A percentile compares a stretch with the other conserved stretches of the same genome.
Conservation (phyloP, 148 eudicot genomes). For the Beta vulgaris region DNA sequence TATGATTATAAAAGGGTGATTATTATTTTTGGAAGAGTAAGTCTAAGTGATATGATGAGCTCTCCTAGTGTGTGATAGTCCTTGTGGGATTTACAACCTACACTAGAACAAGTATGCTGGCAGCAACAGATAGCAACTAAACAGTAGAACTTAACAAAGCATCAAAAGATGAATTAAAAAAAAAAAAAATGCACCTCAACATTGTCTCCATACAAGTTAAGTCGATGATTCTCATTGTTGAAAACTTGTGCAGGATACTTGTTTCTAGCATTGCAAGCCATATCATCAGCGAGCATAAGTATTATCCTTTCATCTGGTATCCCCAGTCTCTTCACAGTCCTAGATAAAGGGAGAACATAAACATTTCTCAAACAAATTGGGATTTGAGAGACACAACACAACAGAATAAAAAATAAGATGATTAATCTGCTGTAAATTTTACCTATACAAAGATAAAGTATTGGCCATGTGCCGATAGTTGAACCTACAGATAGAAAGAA, state of each 20-base stretch:
- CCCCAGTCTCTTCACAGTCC: slow-evolving; percentile 94
- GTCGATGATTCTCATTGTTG: slow-evolving; percentile 94
- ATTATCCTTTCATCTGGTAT: slow-evolving; percentile 98
- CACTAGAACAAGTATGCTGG: neutral
- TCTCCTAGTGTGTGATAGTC: neutral
- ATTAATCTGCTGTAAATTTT: slow-evolving; percentile 2
- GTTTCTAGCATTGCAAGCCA: slow-evolving; percentile 98
- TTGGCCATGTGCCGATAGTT: slow-evolving; percentile 99
- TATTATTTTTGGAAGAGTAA: neutral
- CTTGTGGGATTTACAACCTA: neutral
- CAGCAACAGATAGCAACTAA: neutral
- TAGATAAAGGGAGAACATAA: slow-evolving; percentile 24
- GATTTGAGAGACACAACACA: slow-evolving; percentile 3
- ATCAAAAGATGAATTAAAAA: neutral
- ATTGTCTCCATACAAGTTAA: slow-evolving; percentile 93
- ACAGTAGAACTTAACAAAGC: neutral
- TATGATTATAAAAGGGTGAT: too few relatives aligned
- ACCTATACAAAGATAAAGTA: slow-evolving; percentile 91
- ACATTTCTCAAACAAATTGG: neutral
- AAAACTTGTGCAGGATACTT: slow-evolving; percentile 98
- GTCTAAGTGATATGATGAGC: neutral
- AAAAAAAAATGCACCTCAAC: slow-evolving; percentile 62
- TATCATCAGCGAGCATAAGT: slow-evolving; percentile 98
- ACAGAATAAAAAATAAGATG: neutral
- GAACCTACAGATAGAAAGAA: slow-evolving; percentile 54